Base-by-base conservation (phyloP, 2,329 filamentous ascomycete genomes). In the Ceratocystis diversiconidia region DNA sequence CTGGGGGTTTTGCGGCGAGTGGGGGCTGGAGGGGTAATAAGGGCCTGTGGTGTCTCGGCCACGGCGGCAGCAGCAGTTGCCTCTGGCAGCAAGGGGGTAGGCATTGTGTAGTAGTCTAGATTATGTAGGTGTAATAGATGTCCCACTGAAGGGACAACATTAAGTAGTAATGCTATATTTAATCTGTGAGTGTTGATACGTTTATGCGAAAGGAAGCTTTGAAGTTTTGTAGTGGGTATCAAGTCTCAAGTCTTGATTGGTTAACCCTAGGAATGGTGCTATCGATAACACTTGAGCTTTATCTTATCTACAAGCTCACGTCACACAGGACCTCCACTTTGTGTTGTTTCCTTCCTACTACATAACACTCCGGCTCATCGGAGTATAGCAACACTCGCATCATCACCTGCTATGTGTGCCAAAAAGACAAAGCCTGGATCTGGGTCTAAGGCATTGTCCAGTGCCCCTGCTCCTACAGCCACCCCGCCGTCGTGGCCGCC, bases 401-500 rank as follows among this genome's bases (percentile, higher is more conserved):
- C n/a, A 19, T 17, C 22, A 10, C n/a, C 43, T 19, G 41, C 36
- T 8, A 67, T 60, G 57, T 48, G 43, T 25, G 60, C 60, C 19
- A 64, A 70, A 65, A 75, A 73, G 57, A 57, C 60, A 5, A 69
- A 69, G 30, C 63, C 61, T 41, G 36, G 36, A 12, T 4, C 36
- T 4, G 36, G 10, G 36, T 41, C 36, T 15, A 41, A 41, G 36
- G 36, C 36, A 12, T 4, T 4, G 12, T 2, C 36, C 10, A 5
- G 36, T 41, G 36, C 3, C 1, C 12, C 71, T 48, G n/a, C 6
- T 52, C 71, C 48, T 5, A n/a, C 48, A 43, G n/a, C 43, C 6
- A 28, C 44, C 1, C 59, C 76, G 57, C 74, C 78, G 43, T 81
- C 82, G 61, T 92, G 90, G 90, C 89, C 90, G 44, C 75, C 78